Evolutionary conservation across 768 basidiomycete species (phyloP), one percentile per base, ranked within the genome.

Genomic region (Termitomyces sp.): DNA sequence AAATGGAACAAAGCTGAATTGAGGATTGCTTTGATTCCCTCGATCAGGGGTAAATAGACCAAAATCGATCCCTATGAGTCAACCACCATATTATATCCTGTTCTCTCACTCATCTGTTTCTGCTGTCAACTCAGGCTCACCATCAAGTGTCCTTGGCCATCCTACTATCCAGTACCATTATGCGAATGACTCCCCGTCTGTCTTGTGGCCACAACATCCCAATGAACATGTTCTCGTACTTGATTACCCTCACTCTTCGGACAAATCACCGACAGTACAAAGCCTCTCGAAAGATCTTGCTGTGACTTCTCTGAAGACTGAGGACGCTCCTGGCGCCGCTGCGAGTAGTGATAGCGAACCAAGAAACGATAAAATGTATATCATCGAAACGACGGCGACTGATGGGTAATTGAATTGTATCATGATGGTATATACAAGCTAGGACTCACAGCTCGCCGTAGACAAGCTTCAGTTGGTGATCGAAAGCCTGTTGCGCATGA

Each of bases 131-230:
- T 60, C 70, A 32, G 68, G 67, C 1, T 64, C 76, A 2, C 70
- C 72, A 11, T 75, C 74, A 30, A 72, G 72, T 28, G 71, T 77
- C n/a, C 74, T 88, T 48, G 70, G 77, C 11, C 90, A 93, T 64
- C 87, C 88, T 5, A 71, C 74, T 42, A 84, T 93, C 17, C 86
- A 92, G 61, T 92, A 92, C 66, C 87, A 89, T 62, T 93, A 89
- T 64, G 79, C 82, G 19, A 89, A 93, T 62, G 91, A 93, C 64
- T 77, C 85, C 0, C 84, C 88, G 3, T 68, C 82, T n/a, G 69
- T 80, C 11, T 69, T 92, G 12, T 70, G 90, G 40, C 84, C 87
- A 5, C 77, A 73, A 35, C 74, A 75, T 40, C 71, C 78, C 11
- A 75, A 80, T 50, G 88, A 90, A 66, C 87, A 87, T 61, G 83